Conservation (phyloP, 352 stramenopile genomes). For the Globisporangium nodosum region DNA sequence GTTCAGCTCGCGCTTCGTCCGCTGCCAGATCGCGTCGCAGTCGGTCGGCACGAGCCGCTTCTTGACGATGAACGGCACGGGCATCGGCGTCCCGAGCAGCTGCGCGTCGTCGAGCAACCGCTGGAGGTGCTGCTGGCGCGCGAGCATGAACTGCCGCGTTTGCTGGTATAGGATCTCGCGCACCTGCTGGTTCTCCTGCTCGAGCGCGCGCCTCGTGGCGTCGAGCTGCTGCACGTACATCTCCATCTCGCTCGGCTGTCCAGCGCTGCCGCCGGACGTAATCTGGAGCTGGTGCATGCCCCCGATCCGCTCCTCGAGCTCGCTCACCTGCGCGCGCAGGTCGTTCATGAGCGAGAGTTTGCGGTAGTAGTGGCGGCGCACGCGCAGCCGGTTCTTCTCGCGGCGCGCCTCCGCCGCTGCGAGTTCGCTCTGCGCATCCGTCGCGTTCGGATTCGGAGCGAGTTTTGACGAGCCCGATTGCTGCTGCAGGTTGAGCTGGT, state of each 20-base stretch:
- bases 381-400: conserved; percentile 17
- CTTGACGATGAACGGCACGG: conserved; percentile 15
- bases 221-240: conserved; percentile 8
- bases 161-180: conserved; percentile 8
- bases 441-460: not conserved
- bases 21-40: conserved; percentile 12
- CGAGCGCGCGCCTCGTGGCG: conserved; percentile 1
- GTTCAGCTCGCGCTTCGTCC: conserved; percentile 6
- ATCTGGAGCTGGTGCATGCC: not conserved
- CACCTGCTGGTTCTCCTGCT: conserved; percentile 10
- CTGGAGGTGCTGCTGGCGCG: conserved; percentile 4
- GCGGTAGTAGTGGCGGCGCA: conserved; percentile 18
- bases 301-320: conserved; percentile 13
- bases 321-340: conserved; percentile 12
- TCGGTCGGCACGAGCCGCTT: conserved; percentile 6
- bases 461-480: not conserved
- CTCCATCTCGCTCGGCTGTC: conserved; percentile 2
- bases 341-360: conserved; percentile 17
- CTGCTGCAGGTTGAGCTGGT: not conserved
- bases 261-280: not conserved
- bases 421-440: not conserved
- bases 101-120: conserved; percentile 6
- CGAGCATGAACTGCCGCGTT: conserved; percentile 11
- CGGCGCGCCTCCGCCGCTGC: conserved; percentile 9
- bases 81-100: conserved; percentile 4